Base-by-base conservation (phyloP, 1,284 basidiomycete genomes). In the Ceratobasidium sp. region DNA sequence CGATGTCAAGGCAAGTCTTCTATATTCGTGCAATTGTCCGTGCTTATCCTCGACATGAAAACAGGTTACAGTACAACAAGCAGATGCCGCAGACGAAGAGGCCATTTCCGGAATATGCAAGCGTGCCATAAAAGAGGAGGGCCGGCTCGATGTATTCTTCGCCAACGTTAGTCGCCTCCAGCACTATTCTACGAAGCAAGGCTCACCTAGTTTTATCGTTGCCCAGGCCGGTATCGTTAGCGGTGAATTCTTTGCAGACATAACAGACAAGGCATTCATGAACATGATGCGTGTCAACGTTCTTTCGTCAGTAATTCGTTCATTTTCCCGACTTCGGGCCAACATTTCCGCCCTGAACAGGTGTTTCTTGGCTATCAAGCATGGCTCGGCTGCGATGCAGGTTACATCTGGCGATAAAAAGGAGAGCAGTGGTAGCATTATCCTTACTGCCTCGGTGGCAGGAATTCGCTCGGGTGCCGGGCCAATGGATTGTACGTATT, bases 391-490 rank as follows among this genome's bases (percentile, higher is more conserved):
- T 35, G 95, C 94, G 1, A 97, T 98, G 95, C 85, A 88, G 80
- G 87, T 90, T 81, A 85, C 89, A 1, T 89, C 89, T 10, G 87
- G 88, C 78, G 93, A 92, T 33, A 96, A 95, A 83, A 86, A 88
- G 2, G 82, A 88, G 65, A 88, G 91, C 38, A 88, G 92, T 10
- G 96, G 96, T 14, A 95, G 94, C 81, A 95, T 98, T 81, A 92
- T 98, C 80, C 84, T 98, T 83, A 98, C 96, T 12, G 95, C 96
- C 3, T 97, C 96, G 7, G 95, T 95, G 78, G 96, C 96, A 41
- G 96, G 96, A 20, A 83, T 97, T 44, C 89, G 93, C 60, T 93
- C 94, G 35, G 96, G 96, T 27, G 96, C 93, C 5, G 96, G 96
- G 2, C 87, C 94, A 0, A 84, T 94, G 66, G 94, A 97, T 80